Evolutionary conservation across 2,329 filamentous ascomycete species (phyloP), one percentile per base, ranked within the genome.

Genomic region (Exutisphaerella laricina): DNA sequence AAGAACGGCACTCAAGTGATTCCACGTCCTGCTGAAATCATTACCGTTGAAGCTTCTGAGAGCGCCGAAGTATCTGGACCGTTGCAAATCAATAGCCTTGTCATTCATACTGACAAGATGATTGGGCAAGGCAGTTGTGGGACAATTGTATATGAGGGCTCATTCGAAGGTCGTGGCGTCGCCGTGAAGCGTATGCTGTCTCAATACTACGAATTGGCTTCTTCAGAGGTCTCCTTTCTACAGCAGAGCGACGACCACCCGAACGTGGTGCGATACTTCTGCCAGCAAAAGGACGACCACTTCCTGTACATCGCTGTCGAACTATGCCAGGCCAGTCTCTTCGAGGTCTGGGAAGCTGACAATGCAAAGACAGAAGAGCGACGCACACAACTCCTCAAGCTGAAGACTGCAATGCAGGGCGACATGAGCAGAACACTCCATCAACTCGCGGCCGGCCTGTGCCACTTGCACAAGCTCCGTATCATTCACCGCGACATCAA

Each of bases 401-500:
- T 97, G 28, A 84, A 89, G 20, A 73, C 77, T 50, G 78, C 84
- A 13, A 84, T 84, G 49, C 83, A 84, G 53, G 71, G 78, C 51
- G 86, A 97, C 57, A 70, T 94, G 38, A 85, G 85, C 0, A 79
- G 82, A 50, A 81, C 94, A 2, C 69, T 98, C 26, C 84, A 88
- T 45, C 92, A 98, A 62, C 88, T 98, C 48, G 87, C 89, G 2
- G 84, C 85, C 43, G 92, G 92, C 25, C 78, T 98, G 21, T 82
- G 83, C 45, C 89, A 97, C 64, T 72, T 98, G 7, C 92, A 98
- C 66, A 84, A 82, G 13, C 75, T 97, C 31, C 85, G 92, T 48
- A 96, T 98, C 59, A 94, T 98, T 3, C 92, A 98, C 63, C 85
- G 92, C 40, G 92, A 98, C 60, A 78, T 98, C 58, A 98, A 98